Evolutionary conservation across 208 protist species (phyloP).

Genomic region (Crithidia thermophila): DNA sequence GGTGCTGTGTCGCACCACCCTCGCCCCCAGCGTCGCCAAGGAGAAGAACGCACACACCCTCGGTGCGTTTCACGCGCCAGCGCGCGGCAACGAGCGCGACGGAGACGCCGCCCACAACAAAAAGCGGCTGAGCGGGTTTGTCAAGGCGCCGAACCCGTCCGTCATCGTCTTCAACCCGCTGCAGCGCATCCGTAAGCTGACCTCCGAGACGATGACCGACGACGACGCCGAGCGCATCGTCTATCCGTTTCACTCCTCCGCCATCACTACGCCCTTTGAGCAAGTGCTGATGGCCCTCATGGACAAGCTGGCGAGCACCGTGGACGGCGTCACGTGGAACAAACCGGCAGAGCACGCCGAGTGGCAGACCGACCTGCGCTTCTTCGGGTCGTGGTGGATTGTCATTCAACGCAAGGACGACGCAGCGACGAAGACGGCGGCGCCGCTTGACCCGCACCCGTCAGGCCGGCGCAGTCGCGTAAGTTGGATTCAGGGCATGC

Average conservation of each 20-base stretch:
- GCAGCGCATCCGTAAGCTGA: constrained; percentile 29
- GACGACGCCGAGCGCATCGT: constrained; percentile 46
- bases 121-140: not conserved
- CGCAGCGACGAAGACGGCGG: not conserved
- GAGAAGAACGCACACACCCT: constrained; percentile 21
- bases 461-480: not conserved
- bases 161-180: constrained; percentile 31
- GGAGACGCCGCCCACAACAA: not conserved
- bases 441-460: not conserved
- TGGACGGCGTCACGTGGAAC: constrained; percentile 42
- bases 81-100: constrained; percentile 17
- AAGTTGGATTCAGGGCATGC: constrained; percentile 15
- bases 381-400: constrained; percentile 76
- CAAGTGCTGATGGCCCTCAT: constrained; percentile 9
- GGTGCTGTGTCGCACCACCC: constrained; percentile 19
- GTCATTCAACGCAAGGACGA: constrained; percentile 42
- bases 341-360: constrained; percentile 24
- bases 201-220: constrained; percentile 49
- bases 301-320: constrained; percentile 3
- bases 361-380: constrained; percentile 71
- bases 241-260: constrained; percentile 38
- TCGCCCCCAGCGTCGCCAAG: constrained; percentile 19
- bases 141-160: constrained; percentile 3
- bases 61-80: constrained; percentile 35
- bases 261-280: constrained; percentile 27